A percentile compares a stretch with the other conserved stretches of the same genome.
phyloP scores from a whole-genome alignment of 2,329 filamentous ascomycete species.

The Sporothrix sp. region DNA sequence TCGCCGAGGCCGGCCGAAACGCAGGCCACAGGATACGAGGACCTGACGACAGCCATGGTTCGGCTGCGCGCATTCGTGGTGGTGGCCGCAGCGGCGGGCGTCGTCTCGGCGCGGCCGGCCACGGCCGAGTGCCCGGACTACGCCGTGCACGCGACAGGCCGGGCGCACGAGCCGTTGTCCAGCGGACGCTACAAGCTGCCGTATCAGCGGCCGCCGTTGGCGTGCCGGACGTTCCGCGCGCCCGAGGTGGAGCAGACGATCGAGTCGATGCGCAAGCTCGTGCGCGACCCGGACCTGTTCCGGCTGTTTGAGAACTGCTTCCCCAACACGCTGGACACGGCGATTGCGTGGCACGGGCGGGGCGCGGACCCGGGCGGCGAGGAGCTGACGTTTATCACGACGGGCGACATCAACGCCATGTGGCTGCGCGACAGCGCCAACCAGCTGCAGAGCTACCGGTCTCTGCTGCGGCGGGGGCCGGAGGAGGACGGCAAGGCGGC shows the following conservation, averaged over 20 bases:
- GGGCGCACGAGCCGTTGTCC: constrained; percentile 24
- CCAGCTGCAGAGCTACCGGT: constrained; percentile 54
- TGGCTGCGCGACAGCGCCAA: constrained; percentile 71
- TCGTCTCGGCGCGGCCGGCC: background rate
- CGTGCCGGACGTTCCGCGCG: constrained; percentile 65
- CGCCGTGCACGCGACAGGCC: constrained; percentile 22
- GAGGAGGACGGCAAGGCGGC: constrained; percentile 32
- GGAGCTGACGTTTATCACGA: constrained; percentile 58
- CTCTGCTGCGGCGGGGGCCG: constrained; percentile 35
- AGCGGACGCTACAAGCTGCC: constrained; percentile 25
- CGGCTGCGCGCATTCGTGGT: background rate
- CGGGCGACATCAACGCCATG: constrained; percentile 42
- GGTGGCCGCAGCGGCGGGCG: background rate
- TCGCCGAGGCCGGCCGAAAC: no score
- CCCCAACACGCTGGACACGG: constrained; percentile 51
- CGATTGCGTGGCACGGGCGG: constrained; percentile 14
- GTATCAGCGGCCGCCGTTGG: constrained; percentile 45
- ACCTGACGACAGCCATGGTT: constrained; percentile 1
- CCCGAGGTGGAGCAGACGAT: constrained; percentile 62
- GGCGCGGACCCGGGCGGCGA: constrained; percentile 49
- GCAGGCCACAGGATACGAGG: background rate
- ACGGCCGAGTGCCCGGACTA: constrained; percentile 20
- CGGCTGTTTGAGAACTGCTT: constrained; percentile 68
- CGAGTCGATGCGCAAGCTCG: constrained; percentile 22
- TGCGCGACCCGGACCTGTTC: constrained; percentile 48